Evolutionary conservation across 2,329 filamentous ascomycete species (phyloP), one percentile per base, ranked within the genome.

Genomic region (Didymellaceae sp.): DNA sequence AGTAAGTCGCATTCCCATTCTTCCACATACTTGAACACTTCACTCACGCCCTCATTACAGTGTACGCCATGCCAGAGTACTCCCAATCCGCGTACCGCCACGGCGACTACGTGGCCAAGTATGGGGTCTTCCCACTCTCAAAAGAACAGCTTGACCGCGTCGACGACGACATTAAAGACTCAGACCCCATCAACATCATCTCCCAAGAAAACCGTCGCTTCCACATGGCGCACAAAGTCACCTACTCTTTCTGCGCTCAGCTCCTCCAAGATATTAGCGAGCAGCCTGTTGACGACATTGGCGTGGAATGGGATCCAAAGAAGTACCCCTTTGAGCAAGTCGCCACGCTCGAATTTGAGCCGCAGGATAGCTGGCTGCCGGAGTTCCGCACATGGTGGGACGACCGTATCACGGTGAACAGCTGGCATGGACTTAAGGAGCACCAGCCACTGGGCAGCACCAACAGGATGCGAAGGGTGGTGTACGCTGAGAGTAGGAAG

Each of bases 291-390:
- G 54, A 64, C 24, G 57, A 63, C 42, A 63, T 65, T 25, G 75
- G 76, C 9, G 74, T 63, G 17, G 63, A 71, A 6, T 80, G 77
- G 77, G 77, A 81, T 37, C 63, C 70, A 3, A 71, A 74, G 28
- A 79, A 76, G 37, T 80, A 77, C 45, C 78, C 77, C 1, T 80
- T 73, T 65, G 75, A 80, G 55, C 77, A 75, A 1, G 72, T 80
- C 5, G 78, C 74, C 1, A 70, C 67, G 6, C 51, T 76, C 8
- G 73, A 75, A 33, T 76, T 76, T 42, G 67, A 72, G 35, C 70
- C 70, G 7, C 73, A 76, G 57, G 74, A 75, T 40, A 62, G 57
- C 10, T 75, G 71, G 71, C 43, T 74, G n/a, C 72, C 72, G 2
- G 71, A 71, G 53, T 74, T 75, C 56, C 54, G 73, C 25, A 66